Percentiles rank a stretch among this genome's conserved stretches.
phyloP scores from a whole-genome alignment of 805 yeast species.

The Lipomyces chichibuensis region DNA sequence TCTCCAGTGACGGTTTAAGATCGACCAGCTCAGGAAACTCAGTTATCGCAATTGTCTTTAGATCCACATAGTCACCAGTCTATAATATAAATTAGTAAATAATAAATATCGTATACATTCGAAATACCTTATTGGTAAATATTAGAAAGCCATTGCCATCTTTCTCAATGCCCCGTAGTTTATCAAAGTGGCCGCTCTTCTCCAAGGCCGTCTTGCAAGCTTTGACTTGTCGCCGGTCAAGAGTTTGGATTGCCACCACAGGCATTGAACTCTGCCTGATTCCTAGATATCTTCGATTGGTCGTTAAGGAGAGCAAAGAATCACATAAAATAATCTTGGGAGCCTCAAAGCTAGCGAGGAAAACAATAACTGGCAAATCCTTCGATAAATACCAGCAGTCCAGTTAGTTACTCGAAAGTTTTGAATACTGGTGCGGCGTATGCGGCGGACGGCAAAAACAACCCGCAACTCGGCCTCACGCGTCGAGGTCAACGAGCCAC shows the following conservation, averaged over 20 bases:
- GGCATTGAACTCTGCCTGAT: slow-evolving; percentile 8
- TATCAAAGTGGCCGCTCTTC: slow-evolving; percentile 16
- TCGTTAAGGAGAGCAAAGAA: not conserved
- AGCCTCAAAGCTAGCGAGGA: not conserved
- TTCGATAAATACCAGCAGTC: no score
- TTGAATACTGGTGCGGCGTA: not conserved
- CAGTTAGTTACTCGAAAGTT: no score
- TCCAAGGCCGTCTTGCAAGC: slow-evolving; percentile 26
- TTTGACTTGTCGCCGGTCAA: slow-evolving; percentile 20
- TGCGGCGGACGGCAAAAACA: not conserved
- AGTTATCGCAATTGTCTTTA: not conserved
- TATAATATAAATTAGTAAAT: not conserved
- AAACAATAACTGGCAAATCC: not conserved
- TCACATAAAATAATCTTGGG: not conserved
- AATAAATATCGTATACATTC: not conserved
- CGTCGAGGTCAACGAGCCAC: not conserved
- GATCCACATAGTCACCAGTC: not conserved
- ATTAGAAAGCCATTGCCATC: slow-evolving; percentile 18
- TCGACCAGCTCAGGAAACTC: slow-evolving; percentile 5
- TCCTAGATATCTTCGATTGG: not conserved
- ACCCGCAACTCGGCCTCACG: not conserved
- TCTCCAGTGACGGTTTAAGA: not conserved
- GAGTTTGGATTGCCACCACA: slow-evolving; percentile 15
- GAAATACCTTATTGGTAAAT: slow-evolving; percentile 21
- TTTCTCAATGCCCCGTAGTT: slow-evolving; percentile 22